phyloP scores from a whole-genome alignment of 768 basidiomycete species.

The Lentinus tigrinus region DNA sequence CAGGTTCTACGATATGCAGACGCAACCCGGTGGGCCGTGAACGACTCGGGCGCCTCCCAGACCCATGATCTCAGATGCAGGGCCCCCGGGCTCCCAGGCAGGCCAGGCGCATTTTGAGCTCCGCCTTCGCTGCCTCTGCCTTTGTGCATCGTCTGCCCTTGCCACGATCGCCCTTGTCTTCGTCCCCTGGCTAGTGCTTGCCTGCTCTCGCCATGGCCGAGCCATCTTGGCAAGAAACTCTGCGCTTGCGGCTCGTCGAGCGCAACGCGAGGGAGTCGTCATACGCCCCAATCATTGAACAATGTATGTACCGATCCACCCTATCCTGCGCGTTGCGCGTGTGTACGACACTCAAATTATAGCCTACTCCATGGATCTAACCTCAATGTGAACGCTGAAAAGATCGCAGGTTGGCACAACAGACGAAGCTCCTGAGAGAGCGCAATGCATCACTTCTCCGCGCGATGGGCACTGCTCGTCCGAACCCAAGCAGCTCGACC shows the following conservation, averaged over 20 bases:
- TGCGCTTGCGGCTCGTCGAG: slow-evolving; percentile 76
- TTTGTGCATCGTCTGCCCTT: slow-evolving; percentile 9
- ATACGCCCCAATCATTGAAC: slow-evolving; percentile 84
- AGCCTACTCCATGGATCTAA: slow-evolving; percentile 7
- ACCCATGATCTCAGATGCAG: slow-evolving; percentile 25
- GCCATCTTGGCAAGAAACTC: slow-evolving; percentile 81
- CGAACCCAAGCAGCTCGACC: slow-evolving; percentile 60
- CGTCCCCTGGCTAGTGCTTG: neutral
- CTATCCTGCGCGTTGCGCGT: slow-evolving; percentile 4
- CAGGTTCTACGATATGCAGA: slow-evolving; percentile 14
- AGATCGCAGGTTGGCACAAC: slow-evolving; percentile 92
- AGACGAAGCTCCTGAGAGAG: slow-evolving; percentile 88
- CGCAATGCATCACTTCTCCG: slow-evolving; percentile 86
- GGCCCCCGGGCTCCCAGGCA: neutral
- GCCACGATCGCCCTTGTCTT: slow-evolving; percentile 6
- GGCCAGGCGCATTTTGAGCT: slow-evolving; percentile 27
- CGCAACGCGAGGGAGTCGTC: slow-evolving; percentile 81
- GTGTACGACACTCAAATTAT: neutral
- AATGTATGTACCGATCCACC: slow-evolving; percentile 60
- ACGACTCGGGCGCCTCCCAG: slow-evolving; percentile 14
- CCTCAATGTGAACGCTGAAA: slow-evolving; percentile 29
- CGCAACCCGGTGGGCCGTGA: slow-evolving; percentile 10
- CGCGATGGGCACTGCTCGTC: slow-evolving; percentile 73
- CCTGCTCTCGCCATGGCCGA: slow-evolving; percentile 59
- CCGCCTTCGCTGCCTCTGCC: slow-evolving; percentile 17